A percentile compares a stretch with the other conserved stretches of the same genome.
Evolutionary conservation across 345 rosid genomes (phyloP).

Genomic region (Syzygium jambos): DNA sequence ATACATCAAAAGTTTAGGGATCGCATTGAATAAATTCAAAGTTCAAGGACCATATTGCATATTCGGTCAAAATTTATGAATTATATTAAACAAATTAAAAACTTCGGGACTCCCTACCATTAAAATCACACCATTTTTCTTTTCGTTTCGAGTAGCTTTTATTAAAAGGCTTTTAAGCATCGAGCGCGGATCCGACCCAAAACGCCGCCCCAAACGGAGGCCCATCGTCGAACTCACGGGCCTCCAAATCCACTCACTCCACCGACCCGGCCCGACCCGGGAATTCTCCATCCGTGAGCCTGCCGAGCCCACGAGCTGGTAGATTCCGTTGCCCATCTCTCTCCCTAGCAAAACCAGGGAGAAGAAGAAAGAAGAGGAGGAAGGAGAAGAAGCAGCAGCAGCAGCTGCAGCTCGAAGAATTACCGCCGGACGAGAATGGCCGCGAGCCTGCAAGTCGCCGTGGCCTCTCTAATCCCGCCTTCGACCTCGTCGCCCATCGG

Average conservation of each 20-base stretch:
- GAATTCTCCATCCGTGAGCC: not conserved
- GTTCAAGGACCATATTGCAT: too few relatives aligned
- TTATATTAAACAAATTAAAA: too few relatives aligned
- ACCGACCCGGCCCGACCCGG: not conserved
- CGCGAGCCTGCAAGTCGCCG: conserved; percentile 34
- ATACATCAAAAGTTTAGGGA: too few relatives aligned
- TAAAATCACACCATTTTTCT: too few relatives aligned
- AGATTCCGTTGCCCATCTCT: not conserved
- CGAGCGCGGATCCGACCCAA: not conserved
- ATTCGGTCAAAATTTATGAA: too few relatives aligned
- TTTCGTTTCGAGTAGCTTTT: not conserved
- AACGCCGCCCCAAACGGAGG: not conserved
- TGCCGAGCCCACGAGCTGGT: not conserved
- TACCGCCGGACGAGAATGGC: conserved; percentile 24
- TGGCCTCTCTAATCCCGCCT: conserved; percentile 27
- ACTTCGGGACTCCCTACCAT: too few relatives aligned
- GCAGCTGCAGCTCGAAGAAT: not conserved
- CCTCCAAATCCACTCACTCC: not conserved
- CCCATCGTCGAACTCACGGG: not conserved
- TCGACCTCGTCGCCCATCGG: conserved; percentile 18
- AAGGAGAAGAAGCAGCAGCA: not conserved
- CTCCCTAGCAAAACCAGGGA: not conserved
- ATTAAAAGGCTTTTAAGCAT: not conserved
- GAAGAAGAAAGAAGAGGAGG: not conserved
- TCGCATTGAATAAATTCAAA: too few relatives aligned